Conservation (phyloP, 2,329 filamentous ascomycete genomes). For the Fusarium sp. region DNA sequence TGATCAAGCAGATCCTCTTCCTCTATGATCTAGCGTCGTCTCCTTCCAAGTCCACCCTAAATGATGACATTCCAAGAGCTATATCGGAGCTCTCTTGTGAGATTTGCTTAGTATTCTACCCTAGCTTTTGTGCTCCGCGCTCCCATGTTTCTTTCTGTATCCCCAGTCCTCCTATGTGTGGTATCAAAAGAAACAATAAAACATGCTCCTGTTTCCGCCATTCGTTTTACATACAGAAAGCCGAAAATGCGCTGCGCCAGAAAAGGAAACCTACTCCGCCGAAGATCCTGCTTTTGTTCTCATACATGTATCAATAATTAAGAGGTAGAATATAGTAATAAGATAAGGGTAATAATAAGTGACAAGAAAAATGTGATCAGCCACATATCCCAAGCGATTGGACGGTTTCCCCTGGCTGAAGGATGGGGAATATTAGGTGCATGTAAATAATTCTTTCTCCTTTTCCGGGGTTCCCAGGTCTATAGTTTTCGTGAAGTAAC, state of each 20-base stretch:
- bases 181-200: conserved; percentile 17
- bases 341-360: conserved; percentile 39
- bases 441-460: conserved; percentile 49
- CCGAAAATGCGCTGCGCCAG: conserved; percentile 40
- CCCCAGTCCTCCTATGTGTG: conserved; percentile 2
- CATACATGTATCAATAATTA: conserved; percentile 33
- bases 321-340: conserved; percentile 38
- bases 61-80: conserved; percentile 26
- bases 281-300: conserved; percentile 31
- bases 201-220: conserved; percentile 25
- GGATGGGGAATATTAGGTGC: conserved; percentile 48
- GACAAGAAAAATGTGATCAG: conserved; percentile 43
- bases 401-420: conserved; percentile 44
- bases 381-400: conserved; percentile 47
- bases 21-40: conserved; percentile 40
- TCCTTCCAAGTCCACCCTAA: conserved; percentile 25
- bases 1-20: conserved; percentile 43
- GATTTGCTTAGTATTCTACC: conserved; percentile 8
- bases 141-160: conserved; percentile 8
- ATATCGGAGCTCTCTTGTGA: conserved; percentile 8
- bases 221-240: conserved; percentile 36
- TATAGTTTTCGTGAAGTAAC: conserved; percentile 48
- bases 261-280: conserved; percentile 34
- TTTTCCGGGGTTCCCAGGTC: conserved; percentile 48
- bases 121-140: conserved; percentile 19